Conservation (phyloP, 441 rosid genomes). For the Gossypium laxum region DNA sequence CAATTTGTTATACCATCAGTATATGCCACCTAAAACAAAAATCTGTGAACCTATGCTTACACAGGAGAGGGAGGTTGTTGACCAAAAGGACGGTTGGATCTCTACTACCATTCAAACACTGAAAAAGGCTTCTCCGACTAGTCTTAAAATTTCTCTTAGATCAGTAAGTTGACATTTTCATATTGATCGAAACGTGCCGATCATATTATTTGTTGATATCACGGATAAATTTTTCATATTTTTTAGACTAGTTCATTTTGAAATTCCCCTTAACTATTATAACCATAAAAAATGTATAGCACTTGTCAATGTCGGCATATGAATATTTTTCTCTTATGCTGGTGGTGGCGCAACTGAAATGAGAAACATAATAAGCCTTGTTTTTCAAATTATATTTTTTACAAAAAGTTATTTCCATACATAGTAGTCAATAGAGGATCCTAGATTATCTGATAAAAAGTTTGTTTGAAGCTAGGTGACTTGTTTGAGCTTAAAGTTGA, state of each 20-base stretch:
- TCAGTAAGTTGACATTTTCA: conserved; percentile 36
- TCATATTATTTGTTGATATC: background rate
- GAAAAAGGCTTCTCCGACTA: conserved; percentile 77
- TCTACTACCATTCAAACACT: conserved; percentile 37
- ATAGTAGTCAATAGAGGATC: background rate
- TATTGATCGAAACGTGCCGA: background rate
- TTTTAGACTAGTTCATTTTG: background rate
- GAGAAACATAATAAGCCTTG: background rate
- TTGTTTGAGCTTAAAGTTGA: conserved; percentile 3
- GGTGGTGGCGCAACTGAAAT: background rate
- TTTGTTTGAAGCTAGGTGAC: background rate
- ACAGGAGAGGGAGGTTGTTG: conserved; percentile 55
- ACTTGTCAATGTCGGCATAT: background rate
- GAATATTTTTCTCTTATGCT: background rate
- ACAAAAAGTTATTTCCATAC: too few species aligned
- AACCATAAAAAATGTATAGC: too few species aligned
- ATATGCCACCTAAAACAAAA: background rate
- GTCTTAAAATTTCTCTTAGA: conserved; percentile 83
- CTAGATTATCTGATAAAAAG: background rate
- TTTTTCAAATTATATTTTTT: background rate
- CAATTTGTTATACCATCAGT: background rate
- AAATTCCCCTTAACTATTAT: background rate
- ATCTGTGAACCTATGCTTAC: conserved; percentile 9
- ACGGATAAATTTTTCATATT: background rate
- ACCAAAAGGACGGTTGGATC: conserved; percentile 50